A percentile compares a stretch with the other conserved stretches of the same genome.
Evolutionary conservation across 306 rosid genomes (phyloP).

Genomic region (Gastrolobium bilobum): DNA sequence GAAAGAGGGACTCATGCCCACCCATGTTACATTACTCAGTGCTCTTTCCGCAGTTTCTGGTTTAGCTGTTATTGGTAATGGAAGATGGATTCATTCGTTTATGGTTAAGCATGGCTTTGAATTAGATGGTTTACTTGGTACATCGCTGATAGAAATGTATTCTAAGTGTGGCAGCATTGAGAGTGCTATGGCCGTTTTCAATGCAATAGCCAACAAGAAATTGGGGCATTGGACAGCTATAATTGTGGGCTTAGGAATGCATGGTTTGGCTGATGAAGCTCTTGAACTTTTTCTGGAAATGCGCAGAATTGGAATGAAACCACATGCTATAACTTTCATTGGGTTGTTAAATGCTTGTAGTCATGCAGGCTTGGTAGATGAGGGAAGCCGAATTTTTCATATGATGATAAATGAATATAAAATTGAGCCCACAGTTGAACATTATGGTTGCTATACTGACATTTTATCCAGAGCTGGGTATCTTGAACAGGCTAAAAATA

Average conservation of each 20-base stretch:
- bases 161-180: slow-evolving; percentile 69
- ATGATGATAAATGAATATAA: slow-evolving; percentile 62
- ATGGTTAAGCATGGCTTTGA: slow-evolving; percentile 61
- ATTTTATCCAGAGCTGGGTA: slow-evolving; percentile 72
- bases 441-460: slow-evolving; percentile 71
- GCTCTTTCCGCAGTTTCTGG: slow-evolving; percentile 66
- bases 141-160: slow-evolving; percentile 65
- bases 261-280: slow-evolving; percentile 65
- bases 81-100: slow-evolving; percentile 67
- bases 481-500: slow-evolving; percentile 62
- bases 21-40: slow-evolving; percentile 56
- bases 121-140: slow-evolving; percentile 66
- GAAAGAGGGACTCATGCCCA: slow-evolving; percentile 57
- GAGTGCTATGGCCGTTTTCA: slow-evolving; percentile 56
- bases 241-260: slow-evolving; percentile 71
- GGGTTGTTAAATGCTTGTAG: slow-evolving; percentile 75
- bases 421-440: slow-evolving; percentile 67
- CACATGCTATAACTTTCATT: slow-evolving; percentile 64
- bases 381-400: slow-evolving; percentile 56
- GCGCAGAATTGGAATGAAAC: slow-evolving; percentile 58
- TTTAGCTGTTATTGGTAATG: slow-evolving; percentile 56
- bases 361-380: slow-evolving; percentile 68
- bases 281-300: slow-evolving; percentile 61
- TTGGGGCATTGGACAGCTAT: slow-evolving; percentile 71
- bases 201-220: slow-evolving; percentile 55